These are phyloP conservation scores for Vigna reflexopilosa DNA, from an alignment of 306 rosid species.

Conservation along the genomic window DNA sequence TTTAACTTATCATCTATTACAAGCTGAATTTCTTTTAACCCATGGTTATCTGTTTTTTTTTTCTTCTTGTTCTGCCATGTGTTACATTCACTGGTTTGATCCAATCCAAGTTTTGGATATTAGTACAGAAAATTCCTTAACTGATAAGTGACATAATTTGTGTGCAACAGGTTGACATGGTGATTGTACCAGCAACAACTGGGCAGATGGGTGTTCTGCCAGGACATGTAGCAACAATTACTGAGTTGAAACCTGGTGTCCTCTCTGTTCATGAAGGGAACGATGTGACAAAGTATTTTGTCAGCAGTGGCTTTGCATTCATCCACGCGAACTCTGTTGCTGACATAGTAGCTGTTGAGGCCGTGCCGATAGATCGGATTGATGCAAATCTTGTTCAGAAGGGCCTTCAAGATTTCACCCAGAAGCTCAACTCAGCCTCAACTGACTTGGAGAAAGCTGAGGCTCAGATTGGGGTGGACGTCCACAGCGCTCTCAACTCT, in stretches of 20 bases:
- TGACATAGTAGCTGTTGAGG: slow-evolving; percentile 88
- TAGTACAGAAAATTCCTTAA: background rate
- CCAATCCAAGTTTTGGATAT: background rate
- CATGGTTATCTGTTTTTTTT: background rate
- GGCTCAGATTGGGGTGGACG: slow-evolving; percentile 96
- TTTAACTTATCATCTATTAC: too few relatives aligned
- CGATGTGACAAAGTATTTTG: slow-evolving; percentile 76
- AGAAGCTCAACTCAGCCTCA: slow-evolving; percentile 88
- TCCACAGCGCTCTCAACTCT: slow-evolving; percentile 85
- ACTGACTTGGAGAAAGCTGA: slow-evolving; percentile 98
- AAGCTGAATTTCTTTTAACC: too few relatives aligned
- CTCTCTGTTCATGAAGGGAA: slow-evolving; percentile 85
- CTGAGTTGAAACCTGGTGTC: slow-evolving; percentile 95
- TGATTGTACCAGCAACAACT: slow-evolving; percentile 92
- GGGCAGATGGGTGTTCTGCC: slow-evolving; percentile 99
- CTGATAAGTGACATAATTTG: slow-evolving; percentile 19
- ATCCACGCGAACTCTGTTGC: slow-evolving; percentile 90
- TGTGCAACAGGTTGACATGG: slow-evolving; percentile 87
- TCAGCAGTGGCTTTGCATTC: slow-evolving; percentile 95
- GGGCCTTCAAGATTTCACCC: slow-evolving; percentile 94
- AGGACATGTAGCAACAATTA: slow-evolving; percentile 96
- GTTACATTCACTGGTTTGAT: background rate
- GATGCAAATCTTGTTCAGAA: slow-evolving; percentile 84
- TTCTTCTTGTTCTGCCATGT: slow-evolving; percentile 15
- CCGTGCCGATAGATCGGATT: slow-evolving; percentile 80